Base-by-base conservation (phyloP, 2,329 filamentous ascomycete species). In the Colletotrichum euphorbiae region DNA sequence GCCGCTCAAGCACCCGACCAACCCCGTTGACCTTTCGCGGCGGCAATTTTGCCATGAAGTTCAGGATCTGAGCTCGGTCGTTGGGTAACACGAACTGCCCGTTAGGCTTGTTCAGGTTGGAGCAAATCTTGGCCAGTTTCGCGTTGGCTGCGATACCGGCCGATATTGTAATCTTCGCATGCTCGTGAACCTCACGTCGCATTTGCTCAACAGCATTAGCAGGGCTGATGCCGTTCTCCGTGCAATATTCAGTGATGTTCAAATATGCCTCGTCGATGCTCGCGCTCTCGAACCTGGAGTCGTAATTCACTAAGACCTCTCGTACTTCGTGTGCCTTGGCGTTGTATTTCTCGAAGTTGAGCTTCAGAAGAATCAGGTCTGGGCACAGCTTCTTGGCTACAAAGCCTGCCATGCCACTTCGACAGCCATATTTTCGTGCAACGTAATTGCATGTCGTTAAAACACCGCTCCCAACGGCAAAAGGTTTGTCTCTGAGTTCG, bases 181-280 rank as follows among this genome's bases (percentile, higher is more conserved):
- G 89, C 69, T 93, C 87, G 42, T 91, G 84, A 1, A 99, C 88
- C 74, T 97, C 89, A 11, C 84, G 84, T 9, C 96, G 89, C 82
- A 98, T 89, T 73, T 94, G 89, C 50, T 89, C 84, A 12, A 98
- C 92, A 0, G 85, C 92, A 33, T 93, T 90, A 51, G 91, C 90
- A 0, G 95, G 90, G 0, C 80, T 83, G 76, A 95, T 84, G 11
- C 86, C 75, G 70, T 94, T 90, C 38, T 89, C 86, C 11, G 81
- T 73, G 75, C 95, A 97, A 76, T 97, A 98, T 57, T 90, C 83
- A 0, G 96, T 98, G 67, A 99, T 92, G 74, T 99, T 98, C 31
- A 99, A 83, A 76, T 98, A 99, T 1, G 96, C 96, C 78, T 99
- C 96, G 73, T 99, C 96, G 71, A 97, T 94, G 76, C 94, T 97